Conservation (phyloP, 305 asterid species). For the Fraxinus baroniana region DNA sequence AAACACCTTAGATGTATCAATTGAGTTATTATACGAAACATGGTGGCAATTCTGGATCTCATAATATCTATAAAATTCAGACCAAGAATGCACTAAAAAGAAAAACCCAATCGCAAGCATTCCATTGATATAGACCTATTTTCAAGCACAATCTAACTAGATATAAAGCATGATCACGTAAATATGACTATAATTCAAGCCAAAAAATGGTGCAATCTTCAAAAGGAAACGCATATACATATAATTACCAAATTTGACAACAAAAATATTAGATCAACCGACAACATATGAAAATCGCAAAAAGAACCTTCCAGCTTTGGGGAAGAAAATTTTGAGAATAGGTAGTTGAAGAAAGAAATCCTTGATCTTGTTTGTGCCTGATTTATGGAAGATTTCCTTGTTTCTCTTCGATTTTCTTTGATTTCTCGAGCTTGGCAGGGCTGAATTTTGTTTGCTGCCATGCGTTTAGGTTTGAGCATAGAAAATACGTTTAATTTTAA, state of each 20-base stretch:
- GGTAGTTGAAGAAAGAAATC: no score
- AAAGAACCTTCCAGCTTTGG: conserved; percentile 24
- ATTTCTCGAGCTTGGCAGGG: no score
- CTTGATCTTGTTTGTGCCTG: no score
- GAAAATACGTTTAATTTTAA: no score
- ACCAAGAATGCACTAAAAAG: neutral
- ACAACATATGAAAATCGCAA: neutral
- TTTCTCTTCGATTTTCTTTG: no score
- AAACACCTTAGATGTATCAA: no score
- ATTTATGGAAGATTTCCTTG: no score
- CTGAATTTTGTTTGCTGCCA: no score
- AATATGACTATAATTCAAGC: neutral
- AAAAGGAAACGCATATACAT: neutral
- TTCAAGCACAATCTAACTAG: neutral
- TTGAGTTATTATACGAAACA: neutral
- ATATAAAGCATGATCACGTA: neutral
- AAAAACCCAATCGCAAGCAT: neutral
- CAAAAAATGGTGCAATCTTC: neutral
- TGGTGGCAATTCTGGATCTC: neutral
- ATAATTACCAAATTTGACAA: neutral
- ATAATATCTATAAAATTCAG: neutral
- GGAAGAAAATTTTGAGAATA: no score
- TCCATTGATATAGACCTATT: neutral
- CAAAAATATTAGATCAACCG: neutral
- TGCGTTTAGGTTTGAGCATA: no score